Conservation (phyloP, 495 filamentous ascomycete genomes). For the Penicillium roqueforti region DNA sequence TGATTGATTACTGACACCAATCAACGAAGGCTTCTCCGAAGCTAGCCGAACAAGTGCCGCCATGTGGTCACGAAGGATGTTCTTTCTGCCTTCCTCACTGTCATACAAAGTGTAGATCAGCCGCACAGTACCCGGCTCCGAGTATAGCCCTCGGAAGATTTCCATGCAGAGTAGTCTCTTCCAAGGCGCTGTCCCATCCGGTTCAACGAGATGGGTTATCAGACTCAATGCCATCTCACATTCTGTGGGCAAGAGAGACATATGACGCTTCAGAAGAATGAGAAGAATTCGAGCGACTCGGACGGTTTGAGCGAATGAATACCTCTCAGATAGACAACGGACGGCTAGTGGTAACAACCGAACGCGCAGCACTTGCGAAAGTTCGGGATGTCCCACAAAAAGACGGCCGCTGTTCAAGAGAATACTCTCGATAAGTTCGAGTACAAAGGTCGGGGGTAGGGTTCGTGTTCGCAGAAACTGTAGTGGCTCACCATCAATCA, state of each 20-base stretch:
- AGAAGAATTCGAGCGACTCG: constrained; percentile 78
- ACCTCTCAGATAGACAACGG: constrained; percentile 69
- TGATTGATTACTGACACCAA: constrained; percentile 83
- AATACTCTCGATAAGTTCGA: constrained; percentile 89
- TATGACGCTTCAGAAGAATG: constrained; percentile 69
- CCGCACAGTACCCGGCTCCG: constrained; percentile 70
- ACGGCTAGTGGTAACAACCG: constrained; percentile 80
- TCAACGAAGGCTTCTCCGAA: constrained; percentile 81
- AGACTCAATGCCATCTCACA: constrained; percentile 80
- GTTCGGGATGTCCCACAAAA: constrained; percentile 73
- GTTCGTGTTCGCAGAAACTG: constrained; percentile 72
- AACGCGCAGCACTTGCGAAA: constrained; percentile 71
- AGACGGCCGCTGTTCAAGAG: constrained; percentile 78
- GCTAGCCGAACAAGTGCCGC: constrained; percentile 81
- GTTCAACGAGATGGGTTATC: constrained; percentile 85
- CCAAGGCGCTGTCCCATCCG: constrained; percentile 72
- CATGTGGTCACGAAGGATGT: constrained; percentile 75
- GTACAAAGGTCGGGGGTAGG: constrained; percentile 72
- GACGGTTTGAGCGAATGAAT: constrained; percentile 77
- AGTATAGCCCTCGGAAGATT: constrained; percentile 76
- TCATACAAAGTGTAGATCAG: constrained; percentile 81
- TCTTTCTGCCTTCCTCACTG: constrained; percentile 63
- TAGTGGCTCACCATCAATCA: constrained; percentile 78
- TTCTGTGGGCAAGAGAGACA: constrained; percentile 68
- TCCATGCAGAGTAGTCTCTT: constrained; percentile 89